Evolutionary conservation across 805 yeast genomes (phyloP).

Genomic region (Pichia californica): DNA sequence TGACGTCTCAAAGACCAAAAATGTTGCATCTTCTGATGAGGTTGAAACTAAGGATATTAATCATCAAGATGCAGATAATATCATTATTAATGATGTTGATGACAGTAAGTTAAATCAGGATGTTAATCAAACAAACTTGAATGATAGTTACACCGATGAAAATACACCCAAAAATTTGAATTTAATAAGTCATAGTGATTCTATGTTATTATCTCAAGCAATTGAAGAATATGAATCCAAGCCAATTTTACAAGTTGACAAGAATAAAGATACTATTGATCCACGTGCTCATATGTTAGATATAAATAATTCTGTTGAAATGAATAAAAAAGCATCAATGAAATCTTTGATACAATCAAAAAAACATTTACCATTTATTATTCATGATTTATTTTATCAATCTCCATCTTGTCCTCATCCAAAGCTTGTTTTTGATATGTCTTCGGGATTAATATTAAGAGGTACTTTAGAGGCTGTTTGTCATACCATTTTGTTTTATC

Average conservation of each 20-base stretch:
- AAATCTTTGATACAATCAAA: not conserved
- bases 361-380: constrained; percentile 3
- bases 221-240: constrained; percentile 6
- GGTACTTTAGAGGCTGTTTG: constrained; percentile 69
- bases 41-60: not conserved
- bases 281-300: not conserved
- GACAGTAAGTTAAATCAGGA: too few species aligned
- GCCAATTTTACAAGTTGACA: not conserved
- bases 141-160: not conserved
- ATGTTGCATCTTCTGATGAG: not conserved
- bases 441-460: constrained; percentile 37
- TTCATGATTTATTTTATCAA: constrained; percentile 8
- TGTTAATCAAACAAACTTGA: too few species aligned
- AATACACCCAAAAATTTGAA: not conserved
- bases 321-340: not conserved
- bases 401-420: constrained; percentile 57
- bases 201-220: not conserved
- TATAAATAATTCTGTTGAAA: not conserved
- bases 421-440: constrained; percentile 43
- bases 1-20: not conserved
- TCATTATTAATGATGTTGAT: not conserved
- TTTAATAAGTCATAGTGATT: constrained; percentile 1
- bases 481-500: constrained; percentile 62
- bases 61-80: too few species aligned
- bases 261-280: not conserved